phyloP scores from a whole-genome alignment of 192 early-diverging fungal species.

The Geranomyces michiganensis region DNA sequence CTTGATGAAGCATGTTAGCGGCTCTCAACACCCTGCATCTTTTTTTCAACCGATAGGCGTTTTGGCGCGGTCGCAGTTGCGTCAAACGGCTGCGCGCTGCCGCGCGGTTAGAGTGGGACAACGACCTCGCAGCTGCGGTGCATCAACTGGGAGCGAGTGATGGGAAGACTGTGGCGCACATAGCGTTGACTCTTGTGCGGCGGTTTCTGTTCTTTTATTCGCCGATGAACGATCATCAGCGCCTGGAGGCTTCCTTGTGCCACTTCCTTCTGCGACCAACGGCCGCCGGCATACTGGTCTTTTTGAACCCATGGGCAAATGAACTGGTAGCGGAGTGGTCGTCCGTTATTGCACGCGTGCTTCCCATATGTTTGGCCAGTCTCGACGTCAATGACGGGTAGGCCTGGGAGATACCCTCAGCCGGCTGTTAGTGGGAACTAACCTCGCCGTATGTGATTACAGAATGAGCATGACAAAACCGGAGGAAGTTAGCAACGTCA shows the following conservation, averaged over 20 bases:
- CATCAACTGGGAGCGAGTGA: constrained; percentile 9
- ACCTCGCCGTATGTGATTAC: background rate
- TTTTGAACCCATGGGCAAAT: background rate
- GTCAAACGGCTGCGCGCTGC: constrained; percentile 32
- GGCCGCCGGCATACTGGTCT: background rate
- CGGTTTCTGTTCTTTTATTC: constrained; percentile 9
- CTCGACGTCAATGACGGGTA: constrained; percentile 32
- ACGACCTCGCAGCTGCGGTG: constrained; percentile 29
- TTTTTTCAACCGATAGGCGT: constrained; percentile 45
- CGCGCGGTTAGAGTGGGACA: constrained; percentile 10
- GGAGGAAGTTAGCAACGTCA: constrained; percentile 11
- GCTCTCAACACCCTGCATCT: background rate
- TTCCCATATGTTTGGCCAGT: constrained; percentile 30
- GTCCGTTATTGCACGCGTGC: background rate
- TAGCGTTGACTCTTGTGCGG: background rate
- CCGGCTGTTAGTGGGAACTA: no score
- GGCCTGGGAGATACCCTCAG: background rate
- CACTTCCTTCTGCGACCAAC: background rate
- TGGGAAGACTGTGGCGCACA: background rate
- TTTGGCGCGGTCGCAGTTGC: constrained; percentile 58
- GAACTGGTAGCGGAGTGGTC: background rate
- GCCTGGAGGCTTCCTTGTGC: constrained; percentile 3
- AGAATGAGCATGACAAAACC: constrained; percentile 19
- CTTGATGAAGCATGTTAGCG: background rate
- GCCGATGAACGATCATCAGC: background rate